Evolutionary conservation across 345 rosid species (phyloP).

Genomic region (Litchi chinensis): DNA sequence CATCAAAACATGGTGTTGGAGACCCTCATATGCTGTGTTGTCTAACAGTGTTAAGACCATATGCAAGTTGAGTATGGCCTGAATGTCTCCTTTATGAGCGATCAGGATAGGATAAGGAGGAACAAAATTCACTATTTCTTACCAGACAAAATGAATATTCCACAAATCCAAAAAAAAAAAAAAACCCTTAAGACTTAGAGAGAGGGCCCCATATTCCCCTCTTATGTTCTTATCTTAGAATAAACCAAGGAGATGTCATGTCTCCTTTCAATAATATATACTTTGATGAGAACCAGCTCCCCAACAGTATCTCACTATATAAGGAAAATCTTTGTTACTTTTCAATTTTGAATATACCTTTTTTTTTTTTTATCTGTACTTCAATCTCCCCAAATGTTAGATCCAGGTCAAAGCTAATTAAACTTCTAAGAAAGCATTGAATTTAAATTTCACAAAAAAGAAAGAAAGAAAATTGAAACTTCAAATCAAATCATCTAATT

Average conservation of each 20-base stretch:
- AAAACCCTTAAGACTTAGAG: background rate
- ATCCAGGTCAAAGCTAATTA: too few species aligned
- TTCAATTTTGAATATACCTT: conserved; percentile 49
- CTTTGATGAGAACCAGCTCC: conserved; percentile 12
- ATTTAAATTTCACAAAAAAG: too few species aligned
- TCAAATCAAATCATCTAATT: too few species aligned
- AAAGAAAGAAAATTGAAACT: too few species aligned
- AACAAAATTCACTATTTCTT: conserved; percentile 19
- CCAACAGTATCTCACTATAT: conserved; percentile 22
- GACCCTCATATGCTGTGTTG: background rate
- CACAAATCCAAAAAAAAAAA: background rate
- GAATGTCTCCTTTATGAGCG: background rate
- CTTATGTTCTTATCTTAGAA: conserved; percentile 20
- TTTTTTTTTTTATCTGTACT: conserved; percentile 2
- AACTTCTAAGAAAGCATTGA: too few species aligned
- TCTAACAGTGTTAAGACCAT: background rate
- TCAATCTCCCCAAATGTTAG: conserved; percentile 1
- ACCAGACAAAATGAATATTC: conserved; percentile 46
- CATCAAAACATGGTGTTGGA: background rate
- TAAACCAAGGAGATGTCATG: conserved; percentile 22
- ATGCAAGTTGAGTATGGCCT: conserved; percentile 8
- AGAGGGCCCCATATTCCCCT: conserved; percentile 18
- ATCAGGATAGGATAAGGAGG: conserved; percentile 28
- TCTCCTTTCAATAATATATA: conserved; percentile 29
- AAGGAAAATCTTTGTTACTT: conserved; percentile 37